Percentiles rank a stretch among this genome's conserved stretches.
These are phyloP conservation scores for Hypoxylon lienhwacheense DNA, from an alignment of 495 filamentous ascomycete genomes.

Conservation along the genomic window DNA sequence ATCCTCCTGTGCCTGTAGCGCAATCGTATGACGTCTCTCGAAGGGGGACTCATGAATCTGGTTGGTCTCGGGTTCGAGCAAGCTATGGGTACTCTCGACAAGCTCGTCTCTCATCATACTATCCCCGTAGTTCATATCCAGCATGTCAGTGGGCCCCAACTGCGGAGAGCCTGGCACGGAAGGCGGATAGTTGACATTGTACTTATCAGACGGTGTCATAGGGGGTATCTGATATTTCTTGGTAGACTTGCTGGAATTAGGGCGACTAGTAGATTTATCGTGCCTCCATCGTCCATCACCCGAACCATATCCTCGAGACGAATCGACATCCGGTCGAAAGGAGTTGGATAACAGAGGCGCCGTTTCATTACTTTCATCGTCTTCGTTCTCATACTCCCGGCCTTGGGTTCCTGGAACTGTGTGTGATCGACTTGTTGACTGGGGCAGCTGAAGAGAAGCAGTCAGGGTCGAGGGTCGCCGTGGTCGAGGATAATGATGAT, in stretches of 20 bases:
- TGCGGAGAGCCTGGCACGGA: slow-evolving; percentile 81
- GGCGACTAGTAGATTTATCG: slow-evolving; percentile 39
- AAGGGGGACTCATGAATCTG: slow-evolving; percentile 37
- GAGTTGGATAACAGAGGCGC: slow-evolving; percentile 58
- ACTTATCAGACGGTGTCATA: slow-evolving; percentile 50
- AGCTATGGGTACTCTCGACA: slow-evolving; percentile 47
- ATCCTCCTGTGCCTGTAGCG: slow-evolving; percentile 71
- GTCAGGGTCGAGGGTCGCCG: slow-evolving; percentile 59
- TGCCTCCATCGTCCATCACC: slow-evolving; percentile 35
- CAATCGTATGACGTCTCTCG: slow-evolving; percentile 52
- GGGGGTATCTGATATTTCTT: slow-evolving; percentile 38
- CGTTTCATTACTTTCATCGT: slow-evolving; percentile 55
- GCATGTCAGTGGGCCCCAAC: slow-evolving; percentile 51
- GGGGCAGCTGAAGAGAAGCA: slow-evolving; percentile 42
- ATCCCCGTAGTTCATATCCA: slow-evolving; percentile 73
- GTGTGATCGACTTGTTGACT: slow-evolving; percentile 43
- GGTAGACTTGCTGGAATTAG: slow-evolving; percentile 46
- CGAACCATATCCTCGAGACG: slow-evolving; percentile 44
- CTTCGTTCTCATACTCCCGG: slow-evolving; percentile 45
- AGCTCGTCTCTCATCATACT: slow-evolving; percentile 68
- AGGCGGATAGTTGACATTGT: slow-evolving; percentile 96
- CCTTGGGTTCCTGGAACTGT: slow-evolving; percentile 37
- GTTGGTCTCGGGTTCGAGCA: slow-evolving; percentile 43
- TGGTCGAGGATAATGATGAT: slow-evolving; percentile 69
- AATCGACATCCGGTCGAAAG: slow-evolving; percentile 26